A percentile compares a stretch with the other conserved stretches of the same genome.
Conservation (phyloP, 176 grass and related monocot species). For the Luzula sylvatica region DNA sequence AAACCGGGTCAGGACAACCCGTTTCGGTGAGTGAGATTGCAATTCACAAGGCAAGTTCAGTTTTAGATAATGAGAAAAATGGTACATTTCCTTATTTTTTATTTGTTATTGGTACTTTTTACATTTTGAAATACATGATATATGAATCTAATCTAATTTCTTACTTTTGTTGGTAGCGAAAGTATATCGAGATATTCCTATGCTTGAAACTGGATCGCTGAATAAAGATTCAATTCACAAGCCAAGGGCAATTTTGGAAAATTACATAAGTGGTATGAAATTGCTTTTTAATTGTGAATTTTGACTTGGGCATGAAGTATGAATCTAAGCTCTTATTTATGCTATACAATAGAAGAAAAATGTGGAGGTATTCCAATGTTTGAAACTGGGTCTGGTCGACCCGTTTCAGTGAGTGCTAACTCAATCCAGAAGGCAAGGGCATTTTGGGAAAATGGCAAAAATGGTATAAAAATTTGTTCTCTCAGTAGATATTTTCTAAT, state of each 20-base stretch:
- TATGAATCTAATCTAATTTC: neutral
- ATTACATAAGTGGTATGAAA: neutral
- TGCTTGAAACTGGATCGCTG: neutral
- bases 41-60: neutral
- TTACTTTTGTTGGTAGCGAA: constrained; percentile 3
- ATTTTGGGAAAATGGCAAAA: constrained; percentile 23
- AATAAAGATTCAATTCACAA: neutral
- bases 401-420: constrained; percentile 29
- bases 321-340: too few relatives aligned
- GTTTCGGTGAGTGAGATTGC: constrained; percentile 12
- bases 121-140: neutral
- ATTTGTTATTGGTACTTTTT: neutral
- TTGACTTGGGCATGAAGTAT: neutral
- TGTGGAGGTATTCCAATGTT: constrained; percentile 31
- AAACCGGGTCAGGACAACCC: constrained; percentile 9
- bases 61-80: constrained; percentile 28
- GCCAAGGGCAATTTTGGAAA: constrained; percentile 1
- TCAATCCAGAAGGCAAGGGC: constrained; percentile 49
- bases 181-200: neutral
- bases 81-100: neutral
- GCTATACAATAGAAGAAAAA: constrained; percentile 11
- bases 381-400: constrained; percentile 41
- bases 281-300: neutral
- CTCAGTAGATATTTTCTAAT: neutral
- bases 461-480: neutral